Conservation (phyloP, 78 protist species). For the Anaeramoeba flamelloides region DNA sequence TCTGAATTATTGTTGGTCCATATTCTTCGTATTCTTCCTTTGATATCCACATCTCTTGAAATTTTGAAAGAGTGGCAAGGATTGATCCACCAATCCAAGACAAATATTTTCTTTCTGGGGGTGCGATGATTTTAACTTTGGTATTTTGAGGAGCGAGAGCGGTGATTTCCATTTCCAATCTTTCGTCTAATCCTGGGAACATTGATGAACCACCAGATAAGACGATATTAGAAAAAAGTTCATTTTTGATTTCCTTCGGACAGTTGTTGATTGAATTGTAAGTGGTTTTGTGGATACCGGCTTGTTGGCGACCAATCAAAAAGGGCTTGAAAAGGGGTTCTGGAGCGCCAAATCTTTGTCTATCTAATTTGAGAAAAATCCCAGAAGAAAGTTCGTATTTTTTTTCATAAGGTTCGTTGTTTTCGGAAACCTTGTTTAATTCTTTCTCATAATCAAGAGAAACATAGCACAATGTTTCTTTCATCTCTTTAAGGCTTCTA, state of each 20-base stretch:
- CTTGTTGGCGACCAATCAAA: not conserved
- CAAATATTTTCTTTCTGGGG: not conserved
- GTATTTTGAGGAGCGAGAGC: not conserved
- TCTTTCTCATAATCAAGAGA: not conserved
- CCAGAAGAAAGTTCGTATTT: not conserved
- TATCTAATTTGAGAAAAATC: not conserved
- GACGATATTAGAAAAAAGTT: not conserved
- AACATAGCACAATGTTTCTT: not conserved
- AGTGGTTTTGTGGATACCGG: not conserved
- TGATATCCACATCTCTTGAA: not conserved
- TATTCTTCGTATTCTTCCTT: not conserved
- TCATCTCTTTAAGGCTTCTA: not conserved
- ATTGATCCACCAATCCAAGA: not conserved
- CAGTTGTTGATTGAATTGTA: not conserved
- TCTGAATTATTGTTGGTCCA: not conserved
- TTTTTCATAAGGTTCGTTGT: not conserved
- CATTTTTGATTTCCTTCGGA: not conserved
- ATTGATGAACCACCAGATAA: not conserved
- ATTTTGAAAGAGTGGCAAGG: not conserved
- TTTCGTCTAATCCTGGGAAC: not conserved
- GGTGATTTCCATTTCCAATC: not conserved
- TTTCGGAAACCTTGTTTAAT: not conserved
- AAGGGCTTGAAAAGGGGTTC: not conserved
- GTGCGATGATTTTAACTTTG: not conserved
- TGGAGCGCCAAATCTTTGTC: not conserved